Evolutionary conservation across 352 stramenopile species (phyloP).

Genomic region (Elongisporangium anandrum): DNA sequence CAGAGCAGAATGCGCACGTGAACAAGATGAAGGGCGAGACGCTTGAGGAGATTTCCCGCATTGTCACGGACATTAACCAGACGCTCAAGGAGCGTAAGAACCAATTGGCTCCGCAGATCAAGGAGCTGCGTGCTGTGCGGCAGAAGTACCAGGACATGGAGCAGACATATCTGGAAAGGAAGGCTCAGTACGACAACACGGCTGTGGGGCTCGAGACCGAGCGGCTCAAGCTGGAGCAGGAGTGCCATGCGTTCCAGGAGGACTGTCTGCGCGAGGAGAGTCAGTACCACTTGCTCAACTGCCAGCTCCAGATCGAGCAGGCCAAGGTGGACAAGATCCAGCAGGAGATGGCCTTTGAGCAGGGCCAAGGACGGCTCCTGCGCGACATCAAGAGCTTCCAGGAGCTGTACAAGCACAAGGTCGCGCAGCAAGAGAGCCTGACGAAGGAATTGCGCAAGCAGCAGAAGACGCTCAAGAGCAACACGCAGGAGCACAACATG

Average conservation of each 20-base stretch:
- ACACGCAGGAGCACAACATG: conserved; percentile 59
- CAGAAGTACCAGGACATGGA: conserved; percentile 89
- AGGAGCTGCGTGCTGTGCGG: conserved; percentile 86
- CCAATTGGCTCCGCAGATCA: conserved; percentile 91
- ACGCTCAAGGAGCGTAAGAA: conserved; percentile 90
- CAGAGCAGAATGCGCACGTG: conserved; percentile 83
- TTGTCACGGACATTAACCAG: conserved; percentile 91
- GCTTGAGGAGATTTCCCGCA: conserved; percentile 91
- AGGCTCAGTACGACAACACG: conserved; percentile 88
- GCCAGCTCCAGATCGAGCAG: conserved; percentile 67
- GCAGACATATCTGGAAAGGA: conserved; percentile 83
- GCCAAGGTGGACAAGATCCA: conserved; percentile 77
- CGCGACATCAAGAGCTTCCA: conserved; percentile 87
- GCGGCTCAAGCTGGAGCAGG: conserved; percentile 87
- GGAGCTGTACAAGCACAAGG: conserved; percentile 90
- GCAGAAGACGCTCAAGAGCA: conserved; percentile 85
- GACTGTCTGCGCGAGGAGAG: conserved; percentile 87
- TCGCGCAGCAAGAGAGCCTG: conserved; percentile 87
- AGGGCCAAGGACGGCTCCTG: conserved; percentile 71
- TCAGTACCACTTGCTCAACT: conserved; percentile 83
- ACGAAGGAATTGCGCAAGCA: conserved; percentile 89
- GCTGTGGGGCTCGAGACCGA: conserved; percentile 85
- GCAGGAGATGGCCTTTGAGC: conserved; percentile 86
- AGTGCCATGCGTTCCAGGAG: conserved; percentile 85
- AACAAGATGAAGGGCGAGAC: conserved; percentile 92